Evolutionary conservation across 1,284 basidiomycete genomes (phyloP).

Genomic region (Mycena citricolor): DNA sequence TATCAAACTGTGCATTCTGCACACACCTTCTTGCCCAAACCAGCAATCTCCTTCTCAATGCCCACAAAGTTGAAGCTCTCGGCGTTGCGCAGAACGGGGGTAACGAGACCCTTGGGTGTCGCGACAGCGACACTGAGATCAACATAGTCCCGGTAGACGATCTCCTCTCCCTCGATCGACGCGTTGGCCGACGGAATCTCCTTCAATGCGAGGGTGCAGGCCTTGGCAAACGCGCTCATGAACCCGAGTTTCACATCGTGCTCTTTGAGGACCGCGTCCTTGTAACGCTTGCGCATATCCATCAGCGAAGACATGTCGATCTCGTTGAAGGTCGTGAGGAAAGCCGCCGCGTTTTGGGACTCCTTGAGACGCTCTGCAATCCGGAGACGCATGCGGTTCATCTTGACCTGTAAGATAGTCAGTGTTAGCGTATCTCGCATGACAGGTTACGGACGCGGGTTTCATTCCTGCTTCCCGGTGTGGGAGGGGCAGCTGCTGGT

Average conservation of each 20-base stretch:
- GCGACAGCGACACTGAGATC: conserved; percentile 95
- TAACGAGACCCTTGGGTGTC: conserved; percentile 96
- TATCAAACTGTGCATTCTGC: conserved; percentile 7
- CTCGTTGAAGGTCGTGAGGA: conserved; percentile 98
- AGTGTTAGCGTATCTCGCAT: not conserved
- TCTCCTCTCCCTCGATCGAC: conserved; percentile 92
- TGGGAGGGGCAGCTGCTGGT: conserved; percentile 31
- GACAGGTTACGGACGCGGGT: conserved; percentile 66
- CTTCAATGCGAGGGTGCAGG: conserved; percentile 81
- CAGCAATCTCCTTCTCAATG: conserved; percentile 91
- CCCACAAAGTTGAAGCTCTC: conserved; percentile 87
- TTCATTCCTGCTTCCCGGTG: conserved; percentile 72
- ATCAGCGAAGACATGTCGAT: conserved; percentile 98
- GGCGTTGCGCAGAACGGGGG: conserved; percentile 91
- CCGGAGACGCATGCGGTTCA: conserved; percentile 96
- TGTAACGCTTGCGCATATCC: conserved; percentile 94
- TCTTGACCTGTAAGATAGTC: conserved; percentile 72
- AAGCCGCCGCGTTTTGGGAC: conserved; percentile 96
- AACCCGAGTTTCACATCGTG: conserved; percentile 97
- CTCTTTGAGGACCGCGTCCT: conserved; percentile 89
- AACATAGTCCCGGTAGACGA: conserved; percentile 94
- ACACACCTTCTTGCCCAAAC: conserved; percentile 86
- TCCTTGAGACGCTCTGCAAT: conserved; percentile 98
- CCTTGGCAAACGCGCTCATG: conserved; percentile 97
- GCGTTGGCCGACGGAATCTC: conserved; percentile 97